phyloP scores from a whole-genome alignment of 108 stramenopile genomes.

The Chaetoceros muelleri region DNA sequence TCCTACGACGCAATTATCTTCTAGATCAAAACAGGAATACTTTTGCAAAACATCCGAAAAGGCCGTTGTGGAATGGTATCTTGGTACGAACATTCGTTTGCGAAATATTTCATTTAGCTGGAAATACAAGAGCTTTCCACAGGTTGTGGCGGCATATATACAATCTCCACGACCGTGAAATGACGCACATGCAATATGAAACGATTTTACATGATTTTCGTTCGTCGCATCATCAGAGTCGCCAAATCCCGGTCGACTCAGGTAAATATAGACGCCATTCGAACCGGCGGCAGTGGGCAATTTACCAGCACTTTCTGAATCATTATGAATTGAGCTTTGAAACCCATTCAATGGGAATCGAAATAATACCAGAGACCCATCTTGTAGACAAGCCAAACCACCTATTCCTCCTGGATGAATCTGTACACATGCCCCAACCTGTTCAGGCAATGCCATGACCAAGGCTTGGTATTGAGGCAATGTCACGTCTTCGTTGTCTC shows the following conservation, averaged over 20 bases:
- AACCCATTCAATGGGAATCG: constrained; percentile 29
- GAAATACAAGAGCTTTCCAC: constrained; percentile 45
- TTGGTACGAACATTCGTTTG: constrained; percentile 1
- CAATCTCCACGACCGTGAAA: constrained; percentile 52
- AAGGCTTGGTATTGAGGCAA: constrained; percentile 30
- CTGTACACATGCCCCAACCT: constrained; percentile 43
- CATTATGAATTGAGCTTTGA: constrained; percentile 9
- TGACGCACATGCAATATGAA: constrained; percentile 34
- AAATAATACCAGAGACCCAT: constrained; percentile 54
- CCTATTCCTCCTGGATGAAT: constrained; percentile 45
- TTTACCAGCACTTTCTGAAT: too few relatives aligned
- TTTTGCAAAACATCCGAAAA: not conserved
- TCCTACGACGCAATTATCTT: constrained; percentile 38
- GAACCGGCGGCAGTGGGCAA: not conserved
- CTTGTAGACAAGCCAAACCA: constrained; percentile 46
- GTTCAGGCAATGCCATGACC: constrained; percentile 32
- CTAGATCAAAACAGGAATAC: not conserved
- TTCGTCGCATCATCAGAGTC: not conserved
- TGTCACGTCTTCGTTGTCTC: not conserved
- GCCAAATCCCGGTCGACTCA: not conserved
- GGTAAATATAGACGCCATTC: not conserved
- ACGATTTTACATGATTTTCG: not conserved
- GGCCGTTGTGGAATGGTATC: constrained; percentile 8
- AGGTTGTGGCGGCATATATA: constrained; percentile 54
- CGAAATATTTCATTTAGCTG: constrained; percentile 16